Evolutionary conservation across 108 stramenopile genomes (phyloP).

Genomic region (Discostella pseudostelligera): DNA sequence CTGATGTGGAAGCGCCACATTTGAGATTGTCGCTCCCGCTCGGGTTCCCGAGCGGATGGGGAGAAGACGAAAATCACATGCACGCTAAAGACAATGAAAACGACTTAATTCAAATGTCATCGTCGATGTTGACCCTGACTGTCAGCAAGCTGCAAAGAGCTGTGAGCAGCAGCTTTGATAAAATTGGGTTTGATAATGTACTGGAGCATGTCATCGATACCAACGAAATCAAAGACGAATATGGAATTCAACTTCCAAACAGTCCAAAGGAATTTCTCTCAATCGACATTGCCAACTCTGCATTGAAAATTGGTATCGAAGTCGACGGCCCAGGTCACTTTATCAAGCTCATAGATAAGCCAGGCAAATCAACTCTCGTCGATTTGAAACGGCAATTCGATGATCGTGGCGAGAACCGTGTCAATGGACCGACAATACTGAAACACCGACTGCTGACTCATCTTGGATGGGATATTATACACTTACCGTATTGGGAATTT

Average conservation of each 20-base stretch:
- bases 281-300: slow-evolving; percentile 74
- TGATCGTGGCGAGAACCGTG: slow-evolving; percentile 40
- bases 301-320: slow-evolving; percentile 68
- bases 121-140: slow-evolving; percentile 50
- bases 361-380: slow-evolving; percentile 5
- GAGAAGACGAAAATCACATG: slow-evolving; percentile 18
- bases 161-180: slow-evolving; percentile 55
- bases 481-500: slow-evolving; percentile 87
- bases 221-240: slow-evolving; percentile 43
- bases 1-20: slow-evolving; percentile 56
- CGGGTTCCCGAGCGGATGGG: slow-evolving; percentile 74
- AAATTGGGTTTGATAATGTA: slow-evolving; percentile 73
- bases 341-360: slow-evolving; percentile 55
- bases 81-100: slow-evolving; percentile 15
- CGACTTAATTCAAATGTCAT: slow-evolving; percentile 39
- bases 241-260: slow-evolving; percentile 44
- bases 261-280: slow-evolving; percentile 58
- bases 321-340: slow-evolving; percentile 88
- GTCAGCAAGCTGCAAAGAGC: slow-evolving; percentile 63
- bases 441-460: slow-evolving; percentile 62
- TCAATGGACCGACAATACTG: slow-evolving; percentile 73
- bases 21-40: slow-evolving; percentile 49
- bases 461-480: slow-evolving; percentile 74
- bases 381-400: slow-evolving; percentile 8
- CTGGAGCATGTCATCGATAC: slow-evolving; percentile 67